Conservation (phyloP, 331 rosid species). For the Saraca asoca region DNA sequence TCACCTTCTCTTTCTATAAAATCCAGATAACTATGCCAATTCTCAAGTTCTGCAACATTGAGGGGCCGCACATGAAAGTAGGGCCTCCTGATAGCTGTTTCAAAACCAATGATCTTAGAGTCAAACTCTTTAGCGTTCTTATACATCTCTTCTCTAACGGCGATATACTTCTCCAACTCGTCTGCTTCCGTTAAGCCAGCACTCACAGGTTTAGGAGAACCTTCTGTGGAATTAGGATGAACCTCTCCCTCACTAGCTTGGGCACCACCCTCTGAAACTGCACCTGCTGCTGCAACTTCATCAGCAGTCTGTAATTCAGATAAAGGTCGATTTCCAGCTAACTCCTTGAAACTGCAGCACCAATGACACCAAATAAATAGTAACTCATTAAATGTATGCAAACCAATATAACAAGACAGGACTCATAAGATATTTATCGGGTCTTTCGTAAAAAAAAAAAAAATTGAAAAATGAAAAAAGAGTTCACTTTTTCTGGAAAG, state of each 20-base stretch:
- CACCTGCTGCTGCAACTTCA: constrained; percentile 56
- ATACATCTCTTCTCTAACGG: constrained; percentile 94
- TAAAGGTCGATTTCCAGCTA: constrained; percentile 83
- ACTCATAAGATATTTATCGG: not conserved
- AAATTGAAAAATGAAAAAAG: too few relatives aligned
- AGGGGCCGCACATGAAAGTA: constrained; percentile 96
- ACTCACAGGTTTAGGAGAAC: constrained; percentile 74
- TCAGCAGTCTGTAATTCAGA: constrained; percentile 76
- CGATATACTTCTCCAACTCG: constrained; percentile 98
- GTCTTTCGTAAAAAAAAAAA: too few relatives aligned
- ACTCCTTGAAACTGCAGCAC: constrained; percentile 81
- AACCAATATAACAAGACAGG: not conserved
- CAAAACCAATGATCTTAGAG: constrained; percentile 98
- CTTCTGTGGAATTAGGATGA: constrained; percentile 55
- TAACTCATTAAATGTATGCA: not conserved
- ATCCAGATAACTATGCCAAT: constrained; percentile 94
- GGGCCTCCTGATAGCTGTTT: constrained; percentile 98
- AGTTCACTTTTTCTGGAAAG: too few relatives aligned
- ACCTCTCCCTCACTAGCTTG: constrained; percentile 65
- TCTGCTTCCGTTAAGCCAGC: constrained; percentile 95
- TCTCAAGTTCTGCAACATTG: constrained; percentile 90
- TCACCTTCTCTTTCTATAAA: constrained; percentile 92
- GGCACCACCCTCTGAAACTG: constrained; percentile 52
- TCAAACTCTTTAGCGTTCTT: constrained; percentile 98
- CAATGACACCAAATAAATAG: constrained; percentile 36